These are phyloP conservation scores for Rhizopogon vinicolor DNA, from an alignment of 768 basidiomycete genomes.

Conservation along the genomic window DNA sequence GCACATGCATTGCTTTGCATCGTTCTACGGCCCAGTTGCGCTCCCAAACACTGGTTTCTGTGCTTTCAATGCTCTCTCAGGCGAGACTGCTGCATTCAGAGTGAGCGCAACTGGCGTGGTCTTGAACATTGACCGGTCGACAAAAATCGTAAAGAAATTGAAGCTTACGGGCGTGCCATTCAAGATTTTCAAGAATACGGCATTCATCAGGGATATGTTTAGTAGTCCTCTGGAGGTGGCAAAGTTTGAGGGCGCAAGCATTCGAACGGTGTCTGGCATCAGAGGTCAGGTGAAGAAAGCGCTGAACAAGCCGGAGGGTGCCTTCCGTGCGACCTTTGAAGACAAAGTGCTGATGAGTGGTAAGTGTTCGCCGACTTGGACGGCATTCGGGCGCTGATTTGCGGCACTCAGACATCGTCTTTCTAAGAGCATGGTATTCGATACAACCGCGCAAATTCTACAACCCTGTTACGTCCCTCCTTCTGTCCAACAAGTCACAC, in stretches of 20 bases:
- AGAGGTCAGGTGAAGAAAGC: constrained; percentile 97
- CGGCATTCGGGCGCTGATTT: not conserved
- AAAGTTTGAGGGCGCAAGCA: constrained; percentile 98
- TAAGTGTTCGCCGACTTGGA: constrained; percentile 33
- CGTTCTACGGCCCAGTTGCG: constrained; percentile 92
- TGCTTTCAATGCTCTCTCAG: constrained; percentile 82
- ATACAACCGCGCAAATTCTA: constrained; percentile 94
- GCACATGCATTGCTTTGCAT: constrained; percentile 99
- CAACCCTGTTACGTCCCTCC: constrained; percentile 90
- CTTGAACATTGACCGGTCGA: constrained; percentile 86
- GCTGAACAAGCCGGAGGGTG: constrained; percentile 89
- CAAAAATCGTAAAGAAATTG: constrained; percentile 96
- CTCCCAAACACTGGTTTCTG: constrained; percentile 96
- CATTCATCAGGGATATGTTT: constrained; percentile 98
- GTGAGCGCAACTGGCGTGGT: constrained; percentile 94
- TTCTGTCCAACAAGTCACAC: constrained; percentile 72
- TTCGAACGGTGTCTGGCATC: constrained; percentile 93
- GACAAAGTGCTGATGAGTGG: constrained; percentile 96
- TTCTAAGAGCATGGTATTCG: constrained; percentile 95
- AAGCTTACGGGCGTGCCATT: constrained; percentile 94
- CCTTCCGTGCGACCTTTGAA: constrained; percentile 96
- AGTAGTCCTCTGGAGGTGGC: constrained; percentile 88
- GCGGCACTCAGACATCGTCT: constrained; percentile 72
- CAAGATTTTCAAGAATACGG: constrained; percentile 99
- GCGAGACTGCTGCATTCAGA: constrained; percentile 73